Evolutionary conservation across 805 yeast species (phyloP), one percentile per base, ranked within the genome.

Genomic region (Candida peoriensis): DNA sequence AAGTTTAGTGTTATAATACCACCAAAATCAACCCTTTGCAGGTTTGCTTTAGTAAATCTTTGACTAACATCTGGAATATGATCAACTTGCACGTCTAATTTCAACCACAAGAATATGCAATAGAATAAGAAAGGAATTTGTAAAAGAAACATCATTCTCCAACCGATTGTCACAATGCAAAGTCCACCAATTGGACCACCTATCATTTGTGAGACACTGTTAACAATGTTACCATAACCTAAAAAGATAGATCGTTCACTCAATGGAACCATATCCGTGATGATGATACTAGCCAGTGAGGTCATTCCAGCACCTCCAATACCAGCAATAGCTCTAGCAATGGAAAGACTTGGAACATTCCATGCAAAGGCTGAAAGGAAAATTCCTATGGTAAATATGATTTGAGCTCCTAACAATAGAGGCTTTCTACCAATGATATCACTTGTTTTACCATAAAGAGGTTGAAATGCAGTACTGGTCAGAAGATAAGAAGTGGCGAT

Each of bases 401-500:
- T 52, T 29, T 74, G 69, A 1, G 72, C 71, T 26, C 58, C 41
- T 6, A 74, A 39, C 8, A 75, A 51, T 8, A 72, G 63, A 9
- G 59, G 55, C 36, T 68, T 67, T 32, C 83, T 58, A 6, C 83
- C 82, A 42, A 70, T 62, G 16, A 83, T 72, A 44, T 84, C 90
- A 28, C 82, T 72, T 21, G 81, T 60, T 38, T 80, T 73, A 5
- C 90, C 93, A 37, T 76, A 79, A 18, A 83, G 53, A 1, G 87
- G 89, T 57, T 81, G 89, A 54, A 81, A 79, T 2, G 84, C 83
- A 4, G 85, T 73, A 41, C 75, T 76, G 2, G 89, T 78, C 20
- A 84, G 58, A 21, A 84, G 61, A 36, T 80, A 77, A 1, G 84
- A 72, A 0, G 88, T 76, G 4, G 88, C 87, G 3, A 82, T 80